Base-by-base conservation (phyloP, 805 yeast genomes). In the Lipomyces oligophaga region DNA sequence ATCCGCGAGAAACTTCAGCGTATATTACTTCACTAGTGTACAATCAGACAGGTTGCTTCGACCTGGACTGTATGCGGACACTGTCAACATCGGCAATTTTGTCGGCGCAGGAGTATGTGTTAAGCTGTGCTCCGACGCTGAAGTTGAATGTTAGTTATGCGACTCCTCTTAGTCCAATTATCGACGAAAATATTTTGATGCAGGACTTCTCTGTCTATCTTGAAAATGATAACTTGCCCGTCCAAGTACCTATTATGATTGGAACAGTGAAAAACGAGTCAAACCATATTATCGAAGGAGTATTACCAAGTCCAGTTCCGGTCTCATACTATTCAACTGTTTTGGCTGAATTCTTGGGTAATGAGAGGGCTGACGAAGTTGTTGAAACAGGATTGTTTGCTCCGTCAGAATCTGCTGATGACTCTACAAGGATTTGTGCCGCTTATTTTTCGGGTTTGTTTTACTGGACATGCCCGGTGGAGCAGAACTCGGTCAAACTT, bases 241-340 rank as follows among this genome's bases (percentile, higher is more conserved):
- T 54, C 37, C 31, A 27, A 27, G 64, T 57, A 2, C 59, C 59
- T 7, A 13, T 58, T 11, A 41, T 63, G 19, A 48, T 57, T 10
- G 67, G 67, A 10, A 47, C 50, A 8, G 58, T 51, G 7, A 38
- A 50, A 22, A 47, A 59, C 43, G 67, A 63, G 43, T 58, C 55
- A 11, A 60, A 50, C 20, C 43, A 54, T 6, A 34, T 50, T 3
- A 44, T 61, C 19, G 58, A 59, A 19, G 43, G 20, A 2, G 11
- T 35, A 2, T 7, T 59, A 5, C 31, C 54, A 2, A 6, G 20
- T 5, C 37, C 50, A 4, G 32, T 54, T 18, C 31, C 54, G 10
- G 10, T 24, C 5, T 32, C 18, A 5, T 28, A 31, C 21, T 47
- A 41, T 34, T 33, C 47, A 5, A 8, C 27, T 7, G 31, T 47